Conservation (phyloP, 257 asterid species). For the Solanum lignicaule region DNA sequence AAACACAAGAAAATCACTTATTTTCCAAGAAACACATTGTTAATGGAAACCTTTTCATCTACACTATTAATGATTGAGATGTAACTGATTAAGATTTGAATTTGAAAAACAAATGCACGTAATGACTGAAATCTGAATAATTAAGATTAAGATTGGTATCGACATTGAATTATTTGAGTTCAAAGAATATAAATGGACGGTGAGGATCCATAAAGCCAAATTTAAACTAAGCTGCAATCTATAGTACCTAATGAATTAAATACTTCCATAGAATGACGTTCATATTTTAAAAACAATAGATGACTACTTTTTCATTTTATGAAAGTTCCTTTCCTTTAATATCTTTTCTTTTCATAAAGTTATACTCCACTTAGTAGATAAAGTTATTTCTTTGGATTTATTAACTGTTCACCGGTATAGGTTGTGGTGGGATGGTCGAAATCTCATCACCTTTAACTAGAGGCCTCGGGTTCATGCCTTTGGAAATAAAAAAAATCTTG, state of each 20-base stretch:
- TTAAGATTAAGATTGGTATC: not conserved
- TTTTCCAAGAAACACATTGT: not conserved
- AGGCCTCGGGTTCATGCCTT: no score
- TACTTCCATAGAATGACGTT: not conserved
- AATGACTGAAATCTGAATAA: no score
- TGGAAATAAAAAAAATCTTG: no score
- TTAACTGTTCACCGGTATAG: not conserved
- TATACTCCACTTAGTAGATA: not conserved
- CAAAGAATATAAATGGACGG: no score
- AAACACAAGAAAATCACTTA: no score
- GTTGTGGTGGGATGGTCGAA: not conserved
- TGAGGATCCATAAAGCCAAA: not conserved
- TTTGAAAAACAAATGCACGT: not conserved
- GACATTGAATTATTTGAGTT: no score
- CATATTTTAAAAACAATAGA: not conserved
- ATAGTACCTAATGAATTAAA: not conserved
- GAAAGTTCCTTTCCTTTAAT: not conserved
- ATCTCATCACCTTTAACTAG: not conserved
- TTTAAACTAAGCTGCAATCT: no score
- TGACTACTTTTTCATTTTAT: not conserved
- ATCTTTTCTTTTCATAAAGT: not conserved
- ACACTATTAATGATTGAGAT: not conserved
- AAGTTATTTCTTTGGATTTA: not conserved
- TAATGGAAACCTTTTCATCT: not conserved
- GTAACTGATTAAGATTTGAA: not conserved